These are phyloP conservation scores for Fusarium lateritium DNA, from an alignment of 2,329 filamentous ascomycete species.

Conservation along the genomic window DNA sequence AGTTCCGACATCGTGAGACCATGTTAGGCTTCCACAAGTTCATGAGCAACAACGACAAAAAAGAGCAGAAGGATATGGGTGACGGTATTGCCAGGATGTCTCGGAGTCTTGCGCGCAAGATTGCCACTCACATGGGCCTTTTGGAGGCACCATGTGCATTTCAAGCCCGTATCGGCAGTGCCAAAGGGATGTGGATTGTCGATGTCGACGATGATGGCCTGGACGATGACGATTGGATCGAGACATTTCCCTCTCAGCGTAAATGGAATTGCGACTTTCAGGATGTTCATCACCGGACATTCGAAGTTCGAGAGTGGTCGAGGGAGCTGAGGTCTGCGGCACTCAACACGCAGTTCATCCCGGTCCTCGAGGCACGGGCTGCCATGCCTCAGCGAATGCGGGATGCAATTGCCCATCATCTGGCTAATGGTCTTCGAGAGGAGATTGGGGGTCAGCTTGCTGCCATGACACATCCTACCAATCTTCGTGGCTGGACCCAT, in stretches of 20 bases:
- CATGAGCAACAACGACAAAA: conserved; percentile 71
- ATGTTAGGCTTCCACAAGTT: conserved; percentile 52
- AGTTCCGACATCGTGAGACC: conserved; percentile 57
- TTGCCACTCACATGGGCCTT: conserved; percentile 67
- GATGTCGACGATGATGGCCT: conserved; percentile 62
- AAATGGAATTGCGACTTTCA: conserved; percentile 73
- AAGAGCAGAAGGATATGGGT: conserved; percentile 67
- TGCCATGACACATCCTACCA: conserved; percentile 64
- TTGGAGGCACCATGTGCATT: conserved; percentile 72
- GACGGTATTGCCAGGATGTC: conserved; percentile 79
- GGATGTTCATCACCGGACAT: conserved; percentile 69
- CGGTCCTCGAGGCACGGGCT: conserved; percentile 75
- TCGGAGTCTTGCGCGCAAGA: conserved; percentile 65
- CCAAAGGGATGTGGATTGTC: conserved; percentile 83
- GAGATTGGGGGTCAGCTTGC: conserved; percentile 68
- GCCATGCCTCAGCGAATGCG: conserved; percentile 62
- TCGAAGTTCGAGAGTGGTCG: conserved; percentile 71
- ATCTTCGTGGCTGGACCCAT: conserved; percentile 69
- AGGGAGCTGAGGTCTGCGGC: conserved; percentile 60
- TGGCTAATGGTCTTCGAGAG: conserved; percentile 64
- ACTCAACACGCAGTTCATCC: conserved; percentile 78
- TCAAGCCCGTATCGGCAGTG: conserved; percentile 79
- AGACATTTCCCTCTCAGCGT: conserved; percentile 75
- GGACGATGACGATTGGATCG: conserved; percentile 72
- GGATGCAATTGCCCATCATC: conserved; percentile 62